phyloP scores from a whole-genome alignment of 768 basidiomycete genomes.

The Russula emetica region DNA sequence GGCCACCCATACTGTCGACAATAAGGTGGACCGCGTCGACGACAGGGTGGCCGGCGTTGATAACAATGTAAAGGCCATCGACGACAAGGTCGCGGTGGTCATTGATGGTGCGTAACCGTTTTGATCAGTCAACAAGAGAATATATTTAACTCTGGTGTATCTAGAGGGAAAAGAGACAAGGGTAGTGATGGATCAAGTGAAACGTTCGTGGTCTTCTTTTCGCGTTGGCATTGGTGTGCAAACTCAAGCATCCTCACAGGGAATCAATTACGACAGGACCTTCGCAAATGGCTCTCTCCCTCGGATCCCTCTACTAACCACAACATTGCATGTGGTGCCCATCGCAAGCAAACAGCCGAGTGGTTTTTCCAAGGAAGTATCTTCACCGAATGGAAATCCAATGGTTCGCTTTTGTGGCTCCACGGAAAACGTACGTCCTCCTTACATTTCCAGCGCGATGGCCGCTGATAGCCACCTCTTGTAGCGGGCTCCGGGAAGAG shows the following conservation, averaged over 20 bases:
- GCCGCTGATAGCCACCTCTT: background rate
- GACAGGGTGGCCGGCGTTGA: too few relatives aligned
- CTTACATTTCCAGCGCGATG: too few relatives aligned
- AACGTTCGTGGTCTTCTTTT: background rate
- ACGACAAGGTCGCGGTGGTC: background rate
- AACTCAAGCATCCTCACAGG: background rate
- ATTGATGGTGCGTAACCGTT: background rate
- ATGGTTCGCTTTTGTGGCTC: background rate
- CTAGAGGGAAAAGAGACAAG: too few relatives aligned
- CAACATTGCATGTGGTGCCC: background rate
- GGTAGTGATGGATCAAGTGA: background rate
- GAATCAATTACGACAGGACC: background rate
- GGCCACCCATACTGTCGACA: background rate
- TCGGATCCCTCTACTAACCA: background rate
- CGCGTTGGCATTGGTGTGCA: background rate
- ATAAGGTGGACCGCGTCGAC: background rate
- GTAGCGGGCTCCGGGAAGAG: conserved; percentile 2
- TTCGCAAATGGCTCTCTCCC: conserved; percentile 3
- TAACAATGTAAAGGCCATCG: too few relatives aligned
- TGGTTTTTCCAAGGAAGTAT: conserved; percentile 5
- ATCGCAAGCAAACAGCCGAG: background rate
- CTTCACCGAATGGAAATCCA: background rate
- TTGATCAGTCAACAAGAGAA: too few relatives aligned
- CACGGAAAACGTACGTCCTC: background rate
- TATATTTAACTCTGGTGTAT: background rate